Base-by-base conservation (phyloP, 2,329 filamentous ascomycete genomes). In the Pleoardoris graminearum region DNA sequence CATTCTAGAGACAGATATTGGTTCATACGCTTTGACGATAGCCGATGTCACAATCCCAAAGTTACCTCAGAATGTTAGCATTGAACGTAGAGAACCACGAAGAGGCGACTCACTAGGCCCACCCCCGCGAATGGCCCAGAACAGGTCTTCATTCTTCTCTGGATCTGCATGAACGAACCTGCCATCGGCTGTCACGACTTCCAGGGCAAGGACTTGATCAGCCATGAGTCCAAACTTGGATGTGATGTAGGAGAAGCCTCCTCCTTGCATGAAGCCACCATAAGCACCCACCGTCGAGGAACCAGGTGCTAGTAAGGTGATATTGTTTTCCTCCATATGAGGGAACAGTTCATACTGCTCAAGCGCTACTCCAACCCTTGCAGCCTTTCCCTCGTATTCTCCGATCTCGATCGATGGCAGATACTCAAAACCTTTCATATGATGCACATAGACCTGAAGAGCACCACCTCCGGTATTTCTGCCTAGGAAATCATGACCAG, bases 171-270 rank as follows among this genome's bases (percentile, higher is more conserved):
- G 61, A 1, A 69, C 49, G 43, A 68, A 64, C 23, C 41, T 56
- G 10, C 67, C 66, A 44, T 67, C 62, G 0, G 66, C 62, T 4
- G 64, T 63, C 2, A 67, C 62, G 10, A 69, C 49, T 42, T 68
- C 59, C 7, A 66, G 23, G 11, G 61, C 51, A 5, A 71, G 57
- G 0, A 71, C 53, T 35, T 69, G 62, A 36, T 69, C 66, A 10
- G 63, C 59, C 55, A 63, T 63, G 3, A 69, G 52, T 5, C 65
- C 68, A 55, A 78, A 78, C 41, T 76, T 69, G 25, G 74, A 74
- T 2, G 77, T 77, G 7, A 80, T 77, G 14, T 60, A 59, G 14
- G 76, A 78, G 66, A 84, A 80, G 0, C 82, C 82, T 16, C 80
- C 82, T 2, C 80, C 81, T 23, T 68, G 66, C 53, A 71, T 67